These are phyloP conservation scores for Trypanosoma scelopori DNA, from an alignment of 208 protist species.

Conservation along the genomic window DNA sequence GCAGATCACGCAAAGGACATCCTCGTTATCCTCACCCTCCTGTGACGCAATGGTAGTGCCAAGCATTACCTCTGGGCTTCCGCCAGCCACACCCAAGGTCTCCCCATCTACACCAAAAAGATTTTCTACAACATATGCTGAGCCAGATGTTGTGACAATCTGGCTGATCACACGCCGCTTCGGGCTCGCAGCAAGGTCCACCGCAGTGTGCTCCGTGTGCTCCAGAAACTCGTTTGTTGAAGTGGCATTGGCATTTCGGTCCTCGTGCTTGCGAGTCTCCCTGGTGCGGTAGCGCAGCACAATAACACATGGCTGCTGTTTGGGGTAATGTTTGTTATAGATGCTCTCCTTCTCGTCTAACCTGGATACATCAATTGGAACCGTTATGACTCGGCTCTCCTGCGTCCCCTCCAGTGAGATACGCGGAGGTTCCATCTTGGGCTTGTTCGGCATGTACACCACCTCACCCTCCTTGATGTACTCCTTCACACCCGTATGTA, in stretches of 20 bases:
- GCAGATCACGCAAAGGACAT: constrained; percentile 93
- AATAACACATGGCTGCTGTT: constrained; percentile 91
- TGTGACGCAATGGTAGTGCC: constrained; percentile 62
- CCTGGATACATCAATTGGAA: constrained; percentile 73
- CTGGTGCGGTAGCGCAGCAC: constrained; percentile 83
- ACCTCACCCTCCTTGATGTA: constrained; percentile 68
- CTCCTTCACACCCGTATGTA: constrained; percentile 91
- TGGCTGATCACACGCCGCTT: constrained; percentile 85
- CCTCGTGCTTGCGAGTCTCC: constrained; percentile 55
- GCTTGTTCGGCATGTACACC: constrained; percentile 87
- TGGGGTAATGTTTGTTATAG: constrained; percentile 89
- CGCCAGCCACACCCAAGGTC: constrained; percentile 26
- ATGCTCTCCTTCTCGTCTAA: constrained; percentile 82
- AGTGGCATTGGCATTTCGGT: constrained; percentile 25
- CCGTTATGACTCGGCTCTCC: constrained; percentile 72
- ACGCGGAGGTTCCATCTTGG: constrained; percentile 84
- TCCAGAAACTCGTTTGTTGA: constrained; percentile 60
- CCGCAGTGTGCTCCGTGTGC: constrained; percentile 87
- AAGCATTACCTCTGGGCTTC: constrained; percentile 64
- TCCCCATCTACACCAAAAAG: constrained; percentile 84
- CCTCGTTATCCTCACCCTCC: constrained; percentile 80
- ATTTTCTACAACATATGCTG: constrained; percentile 87
- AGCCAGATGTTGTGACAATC: constrained; percentile 71
- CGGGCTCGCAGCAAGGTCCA: constrained; percentile 76
- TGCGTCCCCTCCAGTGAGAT: constrained; percentile 66